Conservation (phyloP, 192 early-diverging fungal species). For the Gaertneriomyces sp. region DNA sequence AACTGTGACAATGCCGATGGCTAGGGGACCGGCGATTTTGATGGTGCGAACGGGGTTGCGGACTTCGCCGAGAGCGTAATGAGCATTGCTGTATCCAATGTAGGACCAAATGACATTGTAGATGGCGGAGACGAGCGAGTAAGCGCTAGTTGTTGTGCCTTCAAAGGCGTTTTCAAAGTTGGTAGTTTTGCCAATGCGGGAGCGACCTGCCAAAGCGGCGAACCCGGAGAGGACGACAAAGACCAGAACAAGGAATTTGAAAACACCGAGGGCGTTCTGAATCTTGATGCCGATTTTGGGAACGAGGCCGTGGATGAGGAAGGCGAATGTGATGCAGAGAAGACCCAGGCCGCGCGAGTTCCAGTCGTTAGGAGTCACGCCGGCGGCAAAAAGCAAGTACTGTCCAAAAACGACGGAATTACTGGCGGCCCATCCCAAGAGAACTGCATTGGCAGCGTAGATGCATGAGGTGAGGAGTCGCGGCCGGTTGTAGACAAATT, state of each 20-base stretch:
- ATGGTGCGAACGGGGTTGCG: slow-evolving; percentile 71
- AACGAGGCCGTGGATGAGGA: not conserved
- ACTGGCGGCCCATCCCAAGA: slow-evolving; percentile 13
- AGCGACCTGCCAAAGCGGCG: slow-evolving; percentile 12
- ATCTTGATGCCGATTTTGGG: slow-evolving; percentile 16
- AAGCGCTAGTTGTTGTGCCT: slow-evolving; percentile 6
- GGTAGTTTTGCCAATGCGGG: slow-evolving; percentile 1
- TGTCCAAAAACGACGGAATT: slow-evolving; percentile 7
- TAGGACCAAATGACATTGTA: slow-evolving; percentile 53
- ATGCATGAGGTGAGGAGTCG: slow-evolving; percentile 9
- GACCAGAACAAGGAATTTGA: slow-evolving; percentile 16
- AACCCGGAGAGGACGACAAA: slow-evolving; percentile 18
- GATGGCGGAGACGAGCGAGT: slow-evolving; percentile 10
- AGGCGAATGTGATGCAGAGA: slow-evolving; percentile 12
- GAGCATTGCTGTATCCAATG: slow-evolving; percentile 70
- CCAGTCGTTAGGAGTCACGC: not conserved
- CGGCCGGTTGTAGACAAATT: slow-evolving; percentile 16
- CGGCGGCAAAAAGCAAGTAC: slow-evolving; percentile 8
- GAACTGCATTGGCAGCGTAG: slow-evolving; percentile 14
- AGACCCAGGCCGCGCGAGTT: slow-evolving; percentile 8
- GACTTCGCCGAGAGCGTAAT: slow-evolving; percentile 82
- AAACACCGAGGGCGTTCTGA: slow-evolving; percentile 17
- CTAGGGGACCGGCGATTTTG: slow-evolving; percentile 73
- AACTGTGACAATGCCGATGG: slow-evolving; percentile 65
- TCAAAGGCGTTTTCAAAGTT: slow-evolving; percentile 27